These are phyloP conservation scores for Persicaria tinctoria DNA, from an alignment of 148 eudicot species.

Conservation along the genomic window DNA sequence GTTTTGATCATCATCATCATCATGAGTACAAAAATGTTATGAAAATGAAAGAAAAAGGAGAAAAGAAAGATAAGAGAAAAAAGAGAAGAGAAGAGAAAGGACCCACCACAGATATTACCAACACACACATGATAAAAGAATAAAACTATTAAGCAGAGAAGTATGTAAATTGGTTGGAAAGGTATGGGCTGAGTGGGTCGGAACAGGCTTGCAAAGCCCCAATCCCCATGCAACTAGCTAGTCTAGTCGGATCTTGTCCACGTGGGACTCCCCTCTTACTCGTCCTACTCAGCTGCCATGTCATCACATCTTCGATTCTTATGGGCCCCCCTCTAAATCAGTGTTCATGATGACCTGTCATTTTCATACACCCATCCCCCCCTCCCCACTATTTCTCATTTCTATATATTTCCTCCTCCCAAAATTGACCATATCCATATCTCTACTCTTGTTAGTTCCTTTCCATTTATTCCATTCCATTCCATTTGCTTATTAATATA, in stretches of 20 bases:
- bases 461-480: no score
- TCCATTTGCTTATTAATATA: no score
- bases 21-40: neutral
- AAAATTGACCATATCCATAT: no score
- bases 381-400: neutral
- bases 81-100: neutral
- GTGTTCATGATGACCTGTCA: neutral
- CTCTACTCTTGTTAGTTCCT: no score
- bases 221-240: neutral
- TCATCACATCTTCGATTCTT: neutral
- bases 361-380: neutral
- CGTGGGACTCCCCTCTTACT: neutral
- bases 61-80: neutral
- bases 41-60: neutral
- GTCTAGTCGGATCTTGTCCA: slow-evolving; percentile 1
- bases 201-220: slow-evolving; percentile 9
- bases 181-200: slow-evolving; percentile 1
- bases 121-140: neutral
- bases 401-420: neutral
- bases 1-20: no score
- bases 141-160: neutral
- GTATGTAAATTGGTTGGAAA: neutral
- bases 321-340: neutral
- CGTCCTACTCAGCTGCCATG: neutral
- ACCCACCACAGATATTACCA: slow-evolving; percentile 5